Evolutionary conservation across 106 monocot genomes (phyloP).

Genomic region (Posidonia australis): DNA sequence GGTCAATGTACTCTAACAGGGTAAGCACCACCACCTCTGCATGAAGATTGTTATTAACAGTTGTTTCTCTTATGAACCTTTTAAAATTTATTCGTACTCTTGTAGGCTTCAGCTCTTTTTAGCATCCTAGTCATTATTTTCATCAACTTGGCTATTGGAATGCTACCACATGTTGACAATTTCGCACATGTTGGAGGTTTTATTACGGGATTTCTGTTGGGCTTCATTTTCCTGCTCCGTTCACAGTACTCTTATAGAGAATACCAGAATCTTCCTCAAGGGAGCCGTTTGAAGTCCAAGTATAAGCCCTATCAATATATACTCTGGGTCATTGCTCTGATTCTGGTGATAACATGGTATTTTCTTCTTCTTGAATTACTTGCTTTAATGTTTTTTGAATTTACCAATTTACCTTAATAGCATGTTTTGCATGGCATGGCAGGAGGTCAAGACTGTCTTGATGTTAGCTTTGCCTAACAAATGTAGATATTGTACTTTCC

Average conservation of each 20-base stretch:
- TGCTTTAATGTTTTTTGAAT: background rate
- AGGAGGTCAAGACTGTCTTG: background rate
- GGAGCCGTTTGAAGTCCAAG: conserved; percentile 4
- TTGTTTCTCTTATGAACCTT: background rate
- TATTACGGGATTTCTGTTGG: conserved; percentile 14
- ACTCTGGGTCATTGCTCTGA: conserved; percentile 1
- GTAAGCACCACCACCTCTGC: background rate
- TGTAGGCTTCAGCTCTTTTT: conserved; percentile 9
- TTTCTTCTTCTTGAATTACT: background rate
- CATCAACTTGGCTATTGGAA: conserved; percentile 20
- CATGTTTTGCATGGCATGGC: background rate
- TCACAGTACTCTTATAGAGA: conserved; percentile 10
- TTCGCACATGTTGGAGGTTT: conserved; percentile 28
- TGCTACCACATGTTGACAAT: conserved; percentile 24
- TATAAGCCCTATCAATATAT: conserved; percentile 8
- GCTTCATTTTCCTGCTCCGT: conserved; percentile 16
- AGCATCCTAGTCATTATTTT: conserved; percentile 12
- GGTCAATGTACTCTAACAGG: conserved; percentile 18
- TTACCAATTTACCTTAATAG: background rate
- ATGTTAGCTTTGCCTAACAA: background rate
- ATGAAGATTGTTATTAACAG: background rate
- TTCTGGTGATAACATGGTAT: conserved; percentile 15
- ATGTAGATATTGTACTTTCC: background rate
- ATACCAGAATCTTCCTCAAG: conserved; percentile 4
- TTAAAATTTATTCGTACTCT: background rate